These are phyloP conservation scores for Sanguinoderma infundibulare DNA, from an alignment of 1,284 basidiomycete genomes.

Conservation along the genomic window DNA sequence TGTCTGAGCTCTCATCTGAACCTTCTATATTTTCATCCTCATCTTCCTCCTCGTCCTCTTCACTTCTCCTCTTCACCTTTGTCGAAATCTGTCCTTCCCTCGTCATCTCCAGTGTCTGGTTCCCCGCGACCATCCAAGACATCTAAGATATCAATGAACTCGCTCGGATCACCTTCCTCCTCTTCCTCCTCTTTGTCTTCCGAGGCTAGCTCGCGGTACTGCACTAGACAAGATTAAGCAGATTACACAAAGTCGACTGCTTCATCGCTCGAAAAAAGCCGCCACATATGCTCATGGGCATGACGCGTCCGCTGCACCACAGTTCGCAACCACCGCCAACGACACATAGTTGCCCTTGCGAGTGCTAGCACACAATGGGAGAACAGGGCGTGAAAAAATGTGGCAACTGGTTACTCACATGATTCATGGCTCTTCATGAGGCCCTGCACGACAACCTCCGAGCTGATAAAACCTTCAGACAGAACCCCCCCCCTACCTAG, in stretches of 20 bases:
- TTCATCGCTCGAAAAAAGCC: constrained; percentile 12
- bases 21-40: constrained; percentile 38
- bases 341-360: too few species aligned
- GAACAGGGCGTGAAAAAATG: not conserved
- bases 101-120: constrained; percentile 41
- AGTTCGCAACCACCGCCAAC: not conserved
- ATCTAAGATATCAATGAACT: constrained; percentile 71
- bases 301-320: not conserved
- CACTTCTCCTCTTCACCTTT: constrained; percentile 20
- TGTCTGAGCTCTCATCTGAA: constrained; percentile 40
- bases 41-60: constrained; percentile 20
- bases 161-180: constrained; percentile 58
- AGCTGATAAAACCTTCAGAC: constrained; percentile 49
- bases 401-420: constrained; percentile 49
- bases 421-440: constrained; percentile 66
- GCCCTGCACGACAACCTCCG: constrained; percentile 59
- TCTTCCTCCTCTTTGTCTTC: constrained; percentile 50
- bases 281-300: not conserved
- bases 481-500: not conserved
- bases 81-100: constrained; percentile 9
- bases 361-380: not conserved
- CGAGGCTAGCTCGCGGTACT: constrained; percentile 38
- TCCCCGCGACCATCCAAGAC: constrained; percentile 68
- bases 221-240: constrained; percentile 68
- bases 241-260: constrained; percentile 42